phyloP scores from a whole-genome alignment of 2,329 filamentous ascomycete genomes.

The Penicillium sp. region DNA sequence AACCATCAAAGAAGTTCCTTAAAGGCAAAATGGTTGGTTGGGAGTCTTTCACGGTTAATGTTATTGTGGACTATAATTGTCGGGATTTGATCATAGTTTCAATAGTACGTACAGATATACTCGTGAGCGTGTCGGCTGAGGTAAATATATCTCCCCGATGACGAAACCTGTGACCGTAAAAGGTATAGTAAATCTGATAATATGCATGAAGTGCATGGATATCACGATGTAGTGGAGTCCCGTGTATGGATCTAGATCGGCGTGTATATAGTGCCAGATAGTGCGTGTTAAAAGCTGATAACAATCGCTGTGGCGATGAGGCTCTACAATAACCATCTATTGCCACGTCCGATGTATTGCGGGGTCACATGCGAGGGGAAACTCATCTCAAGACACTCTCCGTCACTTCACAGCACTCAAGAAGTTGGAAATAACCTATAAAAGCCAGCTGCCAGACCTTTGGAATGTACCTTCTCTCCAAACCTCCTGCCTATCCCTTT shows the following conservation, averaged over 20 bases:
- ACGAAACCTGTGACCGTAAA: background rate
- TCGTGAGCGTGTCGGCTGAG: background rate
- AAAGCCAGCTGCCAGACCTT: background rate
- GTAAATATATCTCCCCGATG: background rate
- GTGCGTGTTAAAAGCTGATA: background rate
- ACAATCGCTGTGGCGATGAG: background rate
- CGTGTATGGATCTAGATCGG: background rate
- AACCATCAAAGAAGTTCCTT: background rate
- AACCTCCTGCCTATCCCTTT: background rate
- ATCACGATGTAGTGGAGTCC: background rate
- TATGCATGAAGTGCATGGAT: constrained; percentile 3
- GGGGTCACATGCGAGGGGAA: background rate
- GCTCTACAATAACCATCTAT: background rate
- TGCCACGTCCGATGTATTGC: background rate
- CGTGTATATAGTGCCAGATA: background rate
- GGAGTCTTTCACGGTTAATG: background rate
- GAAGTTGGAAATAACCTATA: background rate
- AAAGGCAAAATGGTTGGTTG: background rate
- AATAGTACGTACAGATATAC: background rate
- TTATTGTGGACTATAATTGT: background rate
- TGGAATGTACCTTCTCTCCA: background rate
- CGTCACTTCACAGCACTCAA: background rate
- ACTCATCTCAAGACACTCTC: background rate
- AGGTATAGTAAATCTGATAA: background rate
- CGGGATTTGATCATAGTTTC: background rate